Evolutionary conservation across 192 early-diverging fungal genomes (phyloP), one percentile per base, ranked within the genome.

Genomic region (Dimargaris verticillata): DNA sequence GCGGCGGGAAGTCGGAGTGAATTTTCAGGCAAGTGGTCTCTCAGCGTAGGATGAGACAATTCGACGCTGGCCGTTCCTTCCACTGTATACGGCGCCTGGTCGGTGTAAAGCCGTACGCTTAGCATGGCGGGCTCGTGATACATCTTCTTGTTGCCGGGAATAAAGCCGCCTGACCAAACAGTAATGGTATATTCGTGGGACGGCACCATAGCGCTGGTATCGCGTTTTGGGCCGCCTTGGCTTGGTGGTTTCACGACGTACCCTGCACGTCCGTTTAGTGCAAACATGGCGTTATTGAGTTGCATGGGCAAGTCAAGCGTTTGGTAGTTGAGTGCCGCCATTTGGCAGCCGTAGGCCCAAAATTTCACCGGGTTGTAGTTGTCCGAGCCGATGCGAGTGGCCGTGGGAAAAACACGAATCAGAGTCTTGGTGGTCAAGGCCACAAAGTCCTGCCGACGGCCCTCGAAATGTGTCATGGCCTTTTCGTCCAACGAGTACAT

Each of bases 251-350:
- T 92, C 24, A 90, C 72, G 24, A 93, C 80, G 64, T 91, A 94
- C 5, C 93, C 93, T 46, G 74, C 71, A n/a, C 74, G 69, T 5
- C 79, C 80, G 62, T 87, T 87, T 49, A 77, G 64, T 5, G 58
- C 66, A 63, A 94, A 95, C 80, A 95, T 76, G n/a, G 90, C 90
- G 28, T 77, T 70, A 69, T 91, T 88, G 45, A 95, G 71, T 66
- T 89, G 81, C 85, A 90, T 85, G 47, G 82, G 78, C 52, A 75
- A 70, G 66, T 92, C 92, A 63, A 76, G 73, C 10, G 79, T 92
- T 62, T 95, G 93, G 60, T 81, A 90, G 71, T 95, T 95, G 62
- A 95, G 66, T 2, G 93, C 91, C 1, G 91, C 91, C 75, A 95
- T 73, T 70, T 93, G 91, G 38, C 74, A 78, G 3, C 93, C 93